A percentile compares a stretch with the other conserved stretches of the same genome.
Conservation (phyloP, 2,329 filamentous ascomycete genomes). For the Aspergillus felis region DNA sequence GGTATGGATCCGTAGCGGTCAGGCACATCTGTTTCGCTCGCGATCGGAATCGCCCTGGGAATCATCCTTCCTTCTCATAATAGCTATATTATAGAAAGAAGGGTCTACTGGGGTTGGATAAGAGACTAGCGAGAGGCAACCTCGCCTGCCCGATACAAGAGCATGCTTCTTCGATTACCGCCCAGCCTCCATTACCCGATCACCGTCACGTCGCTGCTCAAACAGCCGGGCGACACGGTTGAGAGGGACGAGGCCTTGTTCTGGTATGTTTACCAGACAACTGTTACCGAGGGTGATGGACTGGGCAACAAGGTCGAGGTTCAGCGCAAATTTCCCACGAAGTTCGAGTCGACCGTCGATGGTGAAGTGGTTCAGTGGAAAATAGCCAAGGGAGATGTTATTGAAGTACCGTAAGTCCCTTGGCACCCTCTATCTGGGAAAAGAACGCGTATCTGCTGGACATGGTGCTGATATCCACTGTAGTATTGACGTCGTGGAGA, state of each 20-base stretch:
- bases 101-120: neutral
- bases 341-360: slow-evolving; percentile 80
- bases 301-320: slow-evolving; percentile 70
- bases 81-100: neutral
- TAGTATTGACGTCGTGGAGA: slow-evolving; percentile 61
- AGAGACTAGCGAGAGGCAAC: neutral
- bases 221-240: slow-evolving; percentile 69
- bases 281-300: slow-evolving; percentile 62
- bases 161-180: slow-evolving; percentile 48
- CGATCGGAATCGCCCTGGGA: neutral
- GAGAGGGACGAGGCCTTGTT: slow-evolving; percentile 74
- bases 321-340: slow-evolving; percentile 66
- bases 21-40: neutral
- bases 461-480: slow-evolving; percentile 3
- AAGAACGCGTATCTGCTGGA: neutral
- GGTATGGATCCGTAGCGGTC: slow-evolving; percentile 2
- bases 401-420: slow-evolving; percentile 38
- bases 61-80: neutral
- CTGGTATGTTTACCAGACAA: slow-evolving; percentile 81
- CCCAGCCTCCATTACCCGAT: slow-evolving; percentile 80
- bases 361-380: slow-evolving; percentile 75
- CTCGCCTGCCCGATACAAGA: slow-evolving; percentile 8
- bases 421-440: neutral
- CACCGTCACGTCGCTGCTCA: slow-evolving; percentile 80
- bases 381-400: slow-evolving; percentile 50